These are phyloP conservation scores for Phalaenopsis aphrodite DNA, from an alignment of 106 monocot genomes.

Conservation along the genomic window DNA sequence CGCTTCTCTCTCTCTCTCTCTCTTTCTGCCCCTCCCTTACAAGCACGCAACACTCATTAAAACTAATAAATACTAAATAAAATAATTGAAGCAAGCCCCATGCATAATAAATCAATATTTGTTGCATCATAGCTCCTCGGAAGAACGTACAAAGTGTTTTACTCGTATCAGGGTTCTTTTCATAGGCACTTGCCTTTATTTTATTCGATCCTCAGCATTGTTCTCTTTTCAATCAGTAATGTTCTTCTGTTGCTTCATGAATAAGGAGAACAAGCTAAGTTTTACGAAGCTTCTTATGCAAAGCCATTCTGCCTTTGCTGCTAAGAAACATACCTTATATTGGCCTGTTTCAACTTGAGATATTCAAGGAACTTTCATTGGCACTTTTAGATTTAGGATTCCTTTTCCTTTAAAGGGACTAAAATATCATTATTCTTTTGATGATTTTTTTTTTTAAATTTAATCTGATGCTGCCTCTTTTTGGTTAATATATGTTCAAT, in stretches of 20 bases:
- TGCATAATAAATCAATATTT: too few species aligned
- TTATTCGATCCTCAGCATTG: neutral
- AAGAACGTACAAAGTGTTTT: too few species aligned
- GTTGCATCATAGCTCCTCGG: too few species aligned
- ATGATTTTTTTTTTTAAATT: neutral
- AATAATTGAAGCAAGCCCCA: too few species aligned
- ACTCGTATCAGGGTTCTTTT: neutral
- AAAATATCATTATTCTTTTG: neutral
- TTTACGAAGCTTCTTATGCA: neutral
- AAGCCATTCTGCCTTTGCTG: neutral
- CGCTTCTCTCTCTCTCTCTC: neutral
- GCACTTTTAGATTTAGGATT: neutral
- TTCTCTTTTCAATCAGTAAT: neutral
- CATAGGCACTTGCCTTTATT: neutral
- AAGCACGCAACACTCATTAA: too few species aligned
- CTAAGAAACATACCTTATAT: neutral
- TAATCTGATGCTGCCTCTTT: neutral
- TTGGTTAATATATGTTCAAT: neutral
- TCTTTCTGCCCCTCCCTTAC: neutral
- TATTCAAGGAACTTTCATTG: neutral
- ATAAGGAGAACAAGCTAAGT: neutral
- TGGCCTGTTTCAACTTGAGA: neutral
- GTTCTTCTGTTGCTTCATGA: constrained; percentile 1
- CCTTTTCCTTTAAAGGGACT: neutral
- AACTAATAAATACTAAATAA: too few species aligned